Conservation (phyloP, 2,329 filamentous ascomycete genomes). For the Dothiorella sarmentorum region DNA sequence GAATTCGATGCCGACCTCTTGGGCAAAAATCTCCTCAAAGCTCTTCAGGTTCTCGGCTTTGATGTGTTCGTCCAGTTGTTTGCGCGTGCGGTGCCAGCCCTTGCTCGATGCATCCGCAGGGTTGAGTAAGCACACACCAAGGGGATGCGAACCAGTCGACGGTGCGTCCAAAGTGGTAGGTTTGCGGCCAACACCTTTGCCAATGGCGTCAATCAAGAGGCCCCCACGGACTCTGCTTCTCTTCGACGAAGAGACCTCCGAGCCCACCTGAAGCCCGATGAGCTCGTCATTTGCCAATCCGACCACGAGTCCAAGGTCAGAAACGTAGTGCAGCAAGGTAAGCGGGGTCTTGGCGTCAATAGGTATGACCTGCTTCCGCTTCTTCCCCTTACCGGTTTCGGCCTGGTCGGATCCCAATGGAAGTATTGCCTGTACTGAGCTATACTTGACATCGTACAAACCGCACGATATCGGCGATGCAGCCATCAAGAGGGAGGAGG, state of each 20-base stretch:
- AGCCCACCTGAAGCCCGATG: slow-evolving; percentile 59
- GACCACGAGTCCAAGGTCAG: slow-evolving; percentile 63
- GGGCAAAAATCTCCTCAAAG: slow-evolving; percentile 42
- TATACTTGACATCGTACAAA: slow-evolving; percentile 65
- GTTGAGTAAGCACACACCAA: slow-evolving; percentile 16
- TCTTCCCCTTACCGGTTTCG: slow-evolving; percentile 34
- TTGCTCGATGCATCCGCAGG: slow-evolving; percentile 9
- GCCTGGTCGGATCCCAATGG: slow-evolving; percentile 27
- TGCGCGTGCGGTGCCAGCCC: slow-evolving; percentile 29
- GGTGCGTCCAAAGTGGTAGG: slow-evolving; percentile 1
- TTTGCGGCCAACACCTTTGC: slow-evolving; percentile 52
- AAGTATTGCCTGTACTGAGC: slow-evolving; percentile 46
- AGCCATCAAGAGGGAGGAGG: slow-evolving; percentile 62
- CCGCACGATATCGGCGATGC: slow-evolving; percentile 54
- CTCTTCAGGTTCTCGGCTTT: slow-evolving; percentile 22
- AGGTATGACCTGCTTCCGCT: slow-evolving; percentile 29
- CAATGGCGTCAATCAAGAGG: slow-evolving; percentile 69
- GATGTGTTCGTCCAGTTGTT: slow-evolving; percentile 36
- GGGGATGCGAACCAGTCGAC: not conserved
- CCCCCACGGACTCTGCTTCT: slow-evolving; percentile 44
- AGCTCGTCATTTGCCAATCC: slow-evolving; percentile 62
- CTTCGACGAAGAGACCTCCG: slow-evolving; percentile 31
- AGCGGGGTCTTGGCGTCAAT: slow-evolving; percentile 47
- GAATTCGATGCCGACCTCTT: slow-evolving; percentile 36
- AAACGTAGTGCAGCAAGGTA: slow-evolving; percentile 52